Percentiles rank a stretch among this genome's conserved stretches.
Evolutionary conservation across 2,329 filamentous ascomycete genomes (phyloP).

Genomic region (Lasiodiplodia gonubiensis): DNA sequence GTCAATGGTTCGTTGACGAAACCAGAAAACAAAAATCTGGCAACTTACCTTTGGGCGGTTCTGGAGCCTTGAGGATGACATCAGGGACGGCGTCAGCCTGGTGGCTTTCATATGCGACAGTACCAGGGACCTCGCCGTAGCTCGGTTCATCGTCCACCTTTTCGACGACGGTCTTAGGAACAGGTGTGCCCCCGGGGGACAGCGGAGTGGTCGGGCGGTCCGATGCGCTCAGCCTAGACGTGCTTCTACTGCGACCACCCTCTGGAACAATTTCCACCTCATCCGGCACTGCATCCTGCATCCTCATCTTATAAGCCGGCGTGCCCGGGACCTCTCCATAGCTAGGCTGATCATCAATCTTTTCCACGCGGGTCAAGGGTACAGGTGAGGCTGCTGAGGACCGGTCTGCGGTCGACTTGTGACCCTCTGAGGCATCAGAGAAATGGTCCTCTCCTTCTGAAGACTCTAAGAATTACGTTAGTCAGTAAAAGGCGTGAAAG

Average conservation of each 20-base stretch:
- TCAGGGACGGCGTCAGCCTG: constrained; percentile 66
- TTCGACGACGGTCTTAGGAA: constrained; percentile 67
- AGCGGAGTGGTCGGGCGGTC: constrained; percentile 55
- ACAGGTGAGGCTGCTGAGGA: constrained; percentile 59
- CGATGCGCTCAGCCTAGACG: constrained; percentile 48
- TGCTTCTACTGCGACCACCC: constrained; percentile 45
- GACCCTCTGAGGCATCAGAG: constrained; percentile 68
- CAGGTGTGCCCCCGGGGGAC: constrained; percentile 52
- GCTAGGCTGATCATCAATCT: constrained; percentile 63
- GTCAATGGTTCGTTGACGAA: constrained; percentile 63
- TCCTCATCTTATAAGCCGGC: constrained; percentile 62
- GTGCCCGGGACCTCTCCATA: constrained; percentile 66
- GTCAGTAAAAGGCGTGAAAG: background rate
- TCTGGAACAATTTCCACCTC: constrained; percentile 64
- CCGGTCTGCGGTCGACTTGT: constrained; percentile 41
- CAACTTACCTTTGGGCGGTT: constrained; percentile 62
- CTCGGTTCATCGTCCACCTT: constrained; percentile 64
- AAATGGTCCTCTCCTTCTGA: constrained; percentile 68
- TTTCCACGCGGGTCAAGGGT: constrained; percentile 67
- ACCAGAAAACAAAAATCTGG: constrained; percentile 41
- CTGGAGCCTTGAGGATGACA: constrained; percentile 57
- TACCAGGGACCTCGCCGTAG: constrained; percentile 68
- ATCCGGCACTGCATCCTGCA: constrained; percentile 66
- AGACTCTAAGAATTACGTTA: constrained; percentile 39
- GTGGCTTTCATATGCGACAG: constrained; percentile 61